Base-by-base conservation (phyloP, 225 moss, liverwort and hornwort genomes). In the Bryum argenteum region DNA sequence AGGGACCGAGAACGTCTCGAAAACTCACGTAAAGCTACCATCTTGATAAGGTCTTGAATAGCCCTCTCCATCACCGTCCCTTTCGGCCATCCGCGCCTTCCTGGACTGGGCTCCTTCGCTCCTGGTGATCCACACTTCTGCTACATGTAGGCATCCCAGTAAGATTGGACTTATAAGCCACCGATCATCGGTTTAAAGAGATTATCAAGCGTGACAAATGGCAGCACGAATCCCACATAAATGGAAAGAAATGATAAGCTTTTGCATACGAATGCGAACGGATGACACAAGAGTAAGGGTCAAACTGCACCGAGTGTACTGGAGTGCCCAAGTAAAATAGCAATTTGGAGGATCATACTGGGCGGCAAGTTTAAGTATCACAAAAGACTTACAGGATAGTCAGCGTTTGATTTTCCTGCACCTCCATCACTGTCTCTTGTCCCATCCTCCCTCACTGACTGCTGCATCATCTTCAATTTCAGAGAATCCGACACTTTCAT, bases 21-120 rank as follows among this genome's bases (percentile, higher is more conserved):
- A 65, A 26, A 71, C 86, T 65, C 83, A 98, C 98, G 88, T 80
- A 47, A 80, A 39, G 82, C 85, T 64, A 98, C 98, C 6, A 78
- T 92, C 78, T 85, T 85, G 82, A 85, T 85, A 41, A 98, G 78
- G 67, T 98, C 98, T 79, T 91, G 83, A 33, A 98, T 87, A 61
- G 98, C 98, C 77, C 98, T 92, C 85, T 98, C 98, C 88, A 98
- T 85, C 58, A 98, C 92, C 2, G 98, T 94, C 41, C 98, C 98
- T 85, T 94, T 98, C 18, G 96, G 96, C 96, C 96, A 96, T 54
- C 96, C 96, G 71, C 88, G 87, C 67, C 74, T 92, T 70, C 94
- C 92, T 43, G 98, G 98, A 69, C 98, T 98, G 33, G 82, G 85
- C 77, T 98, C 98, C 79, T 94, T 98, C 39, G 89, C 81, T 54